phyloP scores from a whole-genome alignment of 192 early-diverging fungal genomes.

The Allomyces arbusculus region DNA sequence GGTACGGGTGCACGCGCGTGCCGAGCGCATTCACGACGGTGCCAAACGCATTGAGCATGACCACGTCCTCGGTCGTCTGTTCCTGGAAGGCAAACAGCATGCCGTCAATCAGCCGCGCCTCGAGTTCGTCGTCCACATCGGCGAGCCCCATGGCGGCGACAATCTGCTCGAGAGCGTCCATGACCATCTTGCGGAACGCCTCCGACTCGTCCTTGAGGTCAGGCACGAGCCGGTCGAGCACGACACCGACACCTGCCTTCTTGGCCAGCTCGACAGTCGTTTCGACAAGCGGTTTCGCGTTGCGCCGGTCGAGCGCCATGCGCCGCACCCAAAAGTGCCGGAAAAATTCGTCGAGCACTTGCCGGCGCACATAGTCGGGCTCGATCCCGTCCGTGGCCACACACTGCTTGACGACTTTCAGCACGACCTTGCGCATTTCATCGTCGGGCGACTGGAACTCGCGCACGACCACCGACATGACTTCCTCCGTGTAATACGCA shows the following conservation, averaged over 20 bases:
- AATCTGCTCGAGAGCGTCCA: constrained; percentile 85
- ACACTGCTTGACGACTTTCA: constrained; percentile 94
- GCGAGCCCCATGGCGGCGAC: constrained; percentile 55
- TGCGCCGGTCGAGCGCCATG: constrained; percentile 87
- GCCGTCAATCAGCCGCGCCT: constrained; percentile 91
- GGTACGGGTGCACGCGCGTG: constrained; percentile 70
- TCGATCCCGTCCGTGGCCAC: constrained; percentile 80
- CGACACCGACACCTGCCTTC: constrained; percentile 79
- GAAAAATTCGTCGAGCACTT: constrained; percentile 89
- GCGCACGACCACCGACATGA: constrained; percentile 76
- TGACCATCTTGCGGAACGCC: constrained; percentile 87
- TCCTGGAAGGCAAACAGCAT: constrained; percentile 97
- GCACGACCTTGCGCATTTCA: constrained; percentile 96
- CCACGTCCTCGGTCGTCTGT: constrained; percentile 77
- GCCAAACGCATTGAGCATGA: constrained; percentile 90
- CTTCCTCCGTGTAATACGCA: constrained; percentile 80
- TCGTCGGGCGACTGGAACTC: constrained; percentile 97
- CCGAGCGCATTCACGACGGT: constrained; percentile 81
- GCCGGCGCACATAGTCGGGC: constrained; percentile 60
- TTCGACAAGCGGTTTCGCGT: constrained; percentile 80
- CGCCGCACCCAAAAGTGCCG: constrained; percentile 93
- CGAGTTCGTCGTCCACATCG: constrained; percentile 77
- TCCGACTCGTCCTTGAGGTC: constrained; percentile 91
- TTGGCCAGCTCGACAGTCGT: constrained; percentile 89
- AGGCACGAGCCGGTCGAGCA: constrained; percentile 66